Base-by-base conservation (phyloP, 2,329 filamentous ascomycete species). In the Colletotrichum destructivum region DNA sequence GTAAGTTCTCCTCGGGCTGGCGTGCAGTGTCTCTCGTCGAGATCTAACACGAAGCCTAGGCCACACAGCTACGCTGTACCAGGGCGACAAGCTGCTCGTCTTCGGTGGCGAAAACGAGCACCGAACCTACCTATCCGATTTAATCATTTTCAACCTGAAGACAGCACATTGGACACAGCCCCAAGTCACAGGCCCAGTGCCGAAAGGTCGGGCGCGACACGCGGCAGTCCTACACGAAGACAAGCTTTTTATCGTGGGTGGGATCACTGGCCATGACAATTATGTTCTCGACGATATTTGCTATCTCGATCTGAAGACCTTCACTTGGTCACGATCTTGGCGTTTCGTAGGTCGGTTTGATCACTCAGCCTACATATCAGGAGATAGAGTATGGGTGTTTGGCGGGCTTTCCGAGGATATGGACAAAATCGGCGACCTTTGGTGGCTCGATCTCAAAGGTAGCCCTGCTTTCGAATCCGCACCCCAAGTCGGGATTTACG, bases 21-120 rank as follows among this genome's bases (percentile, higher is more conserved):
- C 46, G 3, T 18, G 18, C 26, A 55, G 62, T 74, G 26, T 74
- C 44, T 44, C 47, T 66, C 47, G 18, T n/a, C 44, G 12, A 11
- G 11, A 31, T 57, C 54, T 72, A 44, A 72, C 47, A 16, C 7
- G 46, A 31, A 26, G 75, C 60, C 47, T 77, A 97, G 94, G 95
- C 42, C 96, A 99, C 80, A 98, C 96, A 55, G 95, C 96, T 38
- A 98, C 94, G 44, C 87, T 99, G 0, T 98, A 98, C 85, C 91
- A 97, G 82, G 95, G 94, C 73, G 93, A 96, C 82, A 98, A 98
- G 82, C 87, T 99, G n/a, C 88, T 99, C 2, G 95, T 99, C 2
- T 99, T 98, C 79, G 96, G 96, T 68, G 96, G 96, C 75, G 96
- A 99, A 84, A 99, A 99, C 82, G 96, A 99, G 81, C 96, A 98